Evolutionary conservation across 768 basidiomycete species (phyloP).

Genomic region (Leucogyrophana mollusca): DNA sequence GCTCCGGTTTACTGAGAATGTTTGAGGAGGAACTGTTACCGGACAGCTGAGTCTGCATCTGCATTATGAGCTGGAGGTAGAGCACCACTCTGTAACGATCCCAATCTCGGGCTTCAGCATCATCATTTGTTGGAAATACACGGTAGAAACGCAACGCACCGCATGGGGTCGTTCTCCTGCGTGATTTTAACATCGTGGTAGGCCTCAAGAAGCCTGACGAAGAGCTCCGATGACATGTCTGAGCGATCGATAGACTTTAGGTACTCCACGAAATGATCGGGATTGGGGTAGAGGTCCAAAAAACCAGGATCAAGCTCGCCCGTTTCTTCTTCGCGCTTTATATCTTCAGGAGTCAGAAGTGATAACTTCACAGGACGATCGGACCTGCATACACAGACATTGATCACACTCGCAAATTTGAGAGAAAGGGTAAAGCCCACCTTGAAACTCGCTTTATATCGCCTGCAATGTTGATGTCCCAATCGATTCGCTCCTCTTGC

Average conservation of each 20-base stretch:
- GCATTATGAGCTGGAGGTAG: constrained; percentile 77
- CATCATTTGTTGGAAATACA: too few species aligned
- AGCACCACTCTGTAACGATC: constrained; percentile 75
- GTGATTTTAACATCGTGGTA: constrained; percentile 44
- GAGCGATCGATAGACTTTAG: constrained; percentile 63
- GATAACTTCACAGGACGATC: constrained; percentile 30
- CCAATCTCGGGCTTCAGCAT: not conserved
- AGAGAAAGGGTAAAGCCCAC: constrained; percentile 35
- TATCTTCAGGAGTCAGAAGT: constrained; percentile 53
- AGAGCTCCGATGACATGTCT: constrained; percentile 71
- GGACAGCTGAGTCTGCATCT: constrained; percentile 73
- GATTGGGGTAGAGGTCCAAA: constrained; percentile 74
- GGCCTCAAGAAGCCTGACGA: constrained; percentile 69
- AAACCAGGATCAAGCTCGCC: constrained; percentile 50
- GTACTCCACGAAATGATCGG: constrained; percentile 63
- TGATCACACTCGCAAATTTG: not conserved
- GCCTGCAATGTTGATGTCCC: constrained; percentile 58
- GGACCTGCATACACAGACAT: constrained; percentile 2
- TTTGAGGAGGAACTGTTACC: constrained; percentile 51
- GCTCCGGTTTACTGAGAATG: constrained; percentile 60
- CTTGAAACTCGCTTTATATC: constrained; percentile 39
- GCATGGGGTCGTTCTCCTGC: constrained; percentile 19
- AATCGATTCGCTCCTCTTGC: constrained; percentile 45
- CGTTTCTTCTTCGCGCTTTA: constrained; percentile 35
- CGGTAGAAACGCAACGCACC: constrained; percentile 16